These are phyloP conservation scores for Lotus japonicus DNA, from an alignment of 306 rosid species.

Conservation along the genomic window DNA sequence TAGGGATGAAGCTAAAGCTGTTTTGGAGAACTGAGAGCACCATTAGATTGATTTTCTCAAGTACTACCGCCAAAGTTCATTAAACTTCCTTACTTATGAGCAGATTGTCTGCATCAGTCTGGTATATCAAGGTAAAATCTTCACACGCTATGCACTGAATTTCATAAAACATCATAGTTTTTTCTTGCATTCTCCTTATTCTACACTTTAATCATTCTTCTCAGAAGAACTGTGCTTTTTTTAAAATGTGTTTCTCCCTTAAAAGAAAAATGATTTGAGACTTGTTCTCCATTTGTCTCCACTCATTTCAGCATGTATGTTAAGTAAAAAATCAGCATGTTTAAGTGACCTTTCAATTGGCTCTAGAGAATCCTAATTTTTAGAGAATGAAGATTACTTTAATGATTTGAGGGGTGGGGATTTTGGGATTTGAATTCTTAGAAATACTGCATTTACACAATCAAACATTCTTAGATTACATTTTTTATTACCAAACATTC, in stretches of 20 bases:
- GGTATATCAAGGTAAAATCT: background rate
- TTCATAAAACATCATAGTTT: background rate
- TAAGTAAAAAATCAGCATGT: background rate
- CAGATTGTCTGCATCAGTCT: background rate
- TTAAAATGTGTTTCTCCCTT: no score
- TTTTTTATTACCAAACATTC: no score
- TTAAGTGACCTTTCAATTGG: background rate
- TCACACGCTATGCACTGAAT: background rate
- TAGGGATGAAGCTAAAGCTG: slow-evolving; percentile 45
- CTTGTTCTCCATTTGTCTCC: background rate
- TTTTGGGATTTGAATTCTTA: no score
- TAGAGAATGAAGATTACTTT: slow-evolving; percentile 23
- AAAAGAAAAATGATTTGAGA: background rate
- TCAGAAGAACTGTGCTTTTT: no score
- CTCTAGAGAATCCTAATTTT: background rate
- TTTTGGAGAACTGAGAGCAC: slow-evolving; percentile 39
- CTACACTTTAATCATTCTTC: no score
- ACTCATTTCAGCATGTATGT: background rate
- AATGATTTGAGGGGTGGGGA: slow-evolving; percentile 29
- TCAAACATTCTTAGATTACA: no score
- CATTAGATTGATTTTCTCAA: background rate
- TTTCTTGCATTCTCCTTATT: background rate
- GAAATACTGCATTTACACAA: no score
- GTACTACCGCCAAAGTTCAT: background rate
- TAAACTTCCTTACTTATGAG: background rate